Conservation (phyloP, 495 filamentous ascomycete species). For the Penicillium flavigenum region DNA sequence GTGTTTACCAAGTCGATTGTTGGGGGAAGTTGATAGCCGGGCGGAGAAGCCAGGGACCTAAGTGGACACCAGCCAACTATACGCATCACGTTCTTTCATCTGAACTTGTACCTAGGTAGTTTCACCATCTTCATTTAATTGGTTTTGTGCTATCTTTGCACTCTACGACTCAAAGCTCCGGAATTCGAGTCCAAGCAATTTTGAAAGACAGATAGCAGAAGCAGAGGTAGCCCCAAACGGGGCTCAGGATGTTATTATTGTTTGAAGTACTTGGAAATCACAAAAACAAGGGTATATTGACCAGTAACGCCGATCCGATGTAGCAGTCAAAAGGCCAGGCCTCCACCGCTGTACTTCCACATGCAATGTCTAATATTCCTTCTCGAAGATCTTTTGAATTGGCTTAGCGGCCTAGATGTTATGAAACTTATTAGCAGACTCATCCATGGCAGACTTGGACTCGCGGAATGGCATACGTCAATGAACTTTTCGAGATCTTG, state of each 20-base stretch:
- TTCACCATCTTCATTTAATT: too few relatives aligned
- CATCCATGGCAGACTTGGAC: neutral
- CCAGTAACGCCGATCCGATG: slow-evolving; percentile 34
- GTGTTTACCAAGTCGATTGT: neutral
- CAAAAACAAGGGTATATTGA: slow-evolving; percentile 36
- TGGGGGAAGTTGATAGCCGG: slow-evolving; percentile 17
- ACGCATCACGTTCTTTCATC: too few relatives aligned
- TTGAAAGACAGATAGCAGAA: too few relatives aligned
- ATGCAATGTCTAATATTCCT: slow-evolving; percentile 52
- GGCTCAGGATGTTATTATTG: too few relatives aligned
- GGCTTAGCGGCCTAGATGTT: slow-evolving; percentile 70
- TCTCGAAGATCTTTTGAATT: slow-evolving; percentile 79
- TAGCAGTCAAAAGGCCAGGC: slow-evolving; percentile 17
- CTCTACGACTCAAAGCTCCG: too few relatives aligned
- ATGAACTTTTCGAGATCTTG: slow-evolving; percentile 90
- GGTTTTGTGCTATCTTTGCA: too few relatives aligned
- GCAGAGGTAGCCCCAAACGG: too few relatives aligned
- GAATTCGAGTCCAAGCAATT: too few relatives aligned
- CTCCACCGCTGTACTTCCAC: neutral
- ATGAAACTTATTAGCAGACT: slow-evolving; percentile 13
- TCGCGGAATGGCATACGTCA: slow-evolving; percentile 45
- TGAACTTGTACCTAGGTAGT: too few relatives aligned
- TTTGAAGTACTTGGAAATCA: neutral
- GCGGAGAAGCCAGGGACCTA: slow-evolving; percentile 23
- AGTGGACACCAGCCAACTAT: slow-evolving; percentile 7